A percentile compares a stretch with the other conserved stretches of the same genome.
phyloP scores from a whole-genome alignment of 2,329 filamentous ascomycete genomes.

The Thelonectria rubi region DNA sequence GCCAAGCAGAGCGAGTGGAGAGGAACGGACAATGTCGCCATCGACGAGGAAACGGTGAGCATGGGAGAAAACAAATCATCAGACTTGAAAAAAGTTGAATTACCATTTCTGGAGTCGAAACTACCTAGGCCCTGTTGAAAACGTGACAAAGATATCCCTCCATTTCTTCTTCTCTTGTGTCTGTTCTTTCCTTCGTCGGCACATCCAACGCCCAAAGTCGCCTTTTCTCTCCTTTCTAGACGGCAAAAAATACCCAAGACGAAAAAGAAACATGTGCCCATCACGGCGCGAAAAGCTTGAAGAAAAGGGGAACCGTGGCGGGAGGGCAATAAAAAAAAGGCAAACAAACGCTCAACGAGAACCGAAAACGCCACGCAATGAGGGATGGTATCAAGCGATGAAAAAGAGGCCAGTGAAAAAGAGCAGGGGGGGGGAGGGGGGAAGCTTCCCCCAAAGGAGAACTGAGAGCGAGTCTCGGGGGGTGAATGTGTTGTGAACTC shows the following conservation, averaged over 20 bases:
- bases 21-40: slow-evolving; percentile 7
- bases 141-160: slow-evolving; percentile 11
- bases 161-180: not conserved
- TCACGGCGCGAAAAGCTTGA: not conserved
- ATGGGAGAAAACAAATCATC: not conserved
- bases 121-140: slow-evolving; percentile 7
- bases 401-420: not conserved
- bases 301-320: slow-evolving; percentile 5
- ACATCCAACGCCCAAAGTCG: slow-evolving; percentile 19
- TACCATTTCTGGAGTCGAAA: slow-evolving; percentile 28
- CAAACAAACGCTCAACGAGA: slow-evolving; percentile 17
- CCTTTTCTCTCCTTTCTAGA: slow-evolving; percentile 4
- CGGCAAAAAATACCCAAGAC: slow-evolving; percentile 11
- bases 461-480: slow-evolving; percentile 4
- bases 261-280: not conserved
- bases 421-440: slow-evolving; percentile 10
- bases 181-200: not conserved
- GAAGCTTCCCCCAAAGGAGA: slow-evolving; percentile 14
- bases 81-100: not conserved
- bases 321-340: not conserved
- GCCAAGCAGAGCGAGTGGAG: slow-evolving; percentile 6
- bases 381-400: slow-evolving; percentile 42
- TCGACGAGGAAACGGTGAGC: not conserved
- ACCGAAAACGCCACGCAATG: slow-evolving; percentile 43
- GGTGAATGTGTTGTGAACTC: slow-evolving; percentile 26